Conservation (phyloP, 768 basidiomycete species). For the Strobilomyces confusus region DNA sequence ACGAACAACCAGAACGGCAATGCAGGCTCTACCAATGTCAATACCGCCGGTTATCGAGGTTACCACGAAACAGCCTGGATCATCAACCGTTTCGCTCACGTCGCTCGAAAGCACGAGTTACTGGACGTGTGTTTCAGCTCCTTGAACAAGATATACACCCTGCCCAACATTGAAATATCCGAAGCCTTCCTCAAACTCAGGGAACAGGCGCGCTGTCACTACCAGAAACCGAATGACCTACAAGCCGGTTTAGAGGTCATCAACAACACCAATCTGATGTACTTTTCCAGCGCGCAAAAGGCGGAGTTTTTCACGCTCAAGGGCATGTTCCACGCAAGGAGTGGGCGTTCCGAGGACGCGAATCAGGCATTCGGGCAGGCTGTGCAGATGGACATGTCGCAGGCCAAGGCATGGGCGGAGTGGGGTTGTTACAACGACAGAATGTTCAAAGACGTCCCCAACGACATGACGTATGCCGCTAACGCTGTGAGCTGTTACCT, state of each 20-base stretch:
- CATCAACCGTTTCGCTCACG: constrained; percentile 98
- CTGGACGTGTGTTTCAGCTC: constrained; percentile 94
- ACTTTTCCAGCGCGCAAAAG: constrained; percentile 92
- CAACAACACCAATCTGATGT: constrained; percentile 98
- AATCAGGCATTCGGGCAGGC: constrained; percentile 91
- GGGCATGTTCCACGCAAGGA: constrained; percentile 94
- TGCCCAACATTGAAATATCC: constrained; percentile 99
- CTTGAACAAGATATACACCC: constrained; percentile 94
- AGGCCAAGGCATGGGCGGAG: constrained; percentile 97
- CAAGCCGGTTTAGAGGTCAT: constrained; percentile 96
- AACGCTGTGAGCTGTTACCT: constrained; percentile 97
- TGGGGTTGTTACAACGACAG: constrained; percentile 95
- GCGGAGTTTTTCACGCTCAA: constrained; percentile 98
- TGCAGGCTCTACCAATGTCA: constrained; percentile 53
- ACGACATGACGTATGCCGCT: constrained; percentile 70
- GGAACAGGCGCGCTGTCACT: constrained; percentile 97
- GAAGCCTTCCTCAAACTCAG: constrained; percentile 98
- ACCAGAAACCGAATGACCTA: constrained; percentile 90
- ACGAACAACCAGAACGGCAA: constrained; percentile 49
- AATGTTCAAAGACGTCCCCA: constrained; percentile 84
- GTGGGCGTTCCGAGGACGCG: constrained; percentile 83
- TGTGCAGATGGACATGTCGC: constrained; percentile 90
- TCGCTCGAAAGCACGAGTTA: constrained; percentile 94
- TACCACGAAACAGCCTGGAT: constrained; percentile 99
- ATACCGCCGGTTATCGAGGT: constrained; percentile 89